These are phyloP conservation scores for Ganoderma resinaceum DNA, from an alignment of 1,284 basidiomycete genomes.

Conservation along the genomic window DNA sequence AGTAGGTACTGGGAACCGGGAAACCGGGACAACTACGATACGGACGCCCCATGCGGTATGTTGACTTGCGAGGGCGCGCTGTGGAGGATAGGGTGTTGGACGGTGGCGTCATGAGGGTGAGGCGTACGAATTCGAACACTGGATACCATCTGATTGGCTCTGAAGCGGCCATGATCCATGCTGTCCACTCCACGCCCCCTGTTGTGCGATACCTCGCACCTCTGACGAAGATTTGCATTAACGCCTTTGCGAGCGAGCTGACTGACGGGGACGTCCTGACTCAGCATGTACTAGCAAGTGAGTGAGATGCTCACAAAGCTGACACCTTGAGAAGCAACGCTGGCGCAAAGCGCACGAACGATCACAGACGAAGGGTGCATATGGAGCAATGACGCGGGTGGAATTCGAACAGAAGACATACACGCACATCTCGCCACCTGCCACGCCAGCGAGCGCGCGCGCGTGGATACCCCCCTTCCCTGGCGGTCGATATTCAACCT, in stretches of 20 bases:
- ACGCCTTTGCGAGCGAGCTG: background rate
- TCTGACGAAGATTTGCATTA: background rate
- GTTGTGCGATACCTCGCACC: background rate
- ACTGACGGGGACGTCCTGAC: too few species aligned
- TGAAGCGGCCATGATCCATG: background rate
- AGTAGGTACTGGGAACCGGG: background rate
- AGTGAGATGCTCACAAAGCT: background rate
- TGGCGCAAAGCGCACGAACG: background rate
- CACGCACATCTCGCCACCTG: too few species aligned
- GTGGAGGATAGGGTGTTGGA: background rate
- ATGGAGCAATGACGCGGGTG: background rate
- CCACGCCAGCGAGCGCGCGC: too few species aligned
- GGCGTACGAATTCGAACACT: too few species aligned
- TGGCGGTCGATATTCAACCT: background rate
- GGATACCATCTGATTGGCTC: background rate
- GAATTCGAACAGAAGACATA: conserved; percentile 1
- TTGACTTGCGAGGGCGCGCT: background rate
- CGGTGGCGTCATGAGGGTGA: background rate
- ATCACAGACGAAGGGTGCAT: background rate
- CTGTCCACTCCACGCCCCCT: too few species aligned
- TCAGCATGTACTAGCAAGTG: too few species aligned
- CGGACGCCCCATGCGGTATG: background rate
- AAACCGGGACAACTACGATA: background rate
- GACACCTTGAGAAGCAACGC: background rate
- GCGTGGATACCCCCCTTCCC: background rate